These are phyloP conservation scores for Torrubiellomyces zombiae DNA, from an alignment of 2,329 filamentous ascomycete species.

Conservation along the genomic window DNA sequence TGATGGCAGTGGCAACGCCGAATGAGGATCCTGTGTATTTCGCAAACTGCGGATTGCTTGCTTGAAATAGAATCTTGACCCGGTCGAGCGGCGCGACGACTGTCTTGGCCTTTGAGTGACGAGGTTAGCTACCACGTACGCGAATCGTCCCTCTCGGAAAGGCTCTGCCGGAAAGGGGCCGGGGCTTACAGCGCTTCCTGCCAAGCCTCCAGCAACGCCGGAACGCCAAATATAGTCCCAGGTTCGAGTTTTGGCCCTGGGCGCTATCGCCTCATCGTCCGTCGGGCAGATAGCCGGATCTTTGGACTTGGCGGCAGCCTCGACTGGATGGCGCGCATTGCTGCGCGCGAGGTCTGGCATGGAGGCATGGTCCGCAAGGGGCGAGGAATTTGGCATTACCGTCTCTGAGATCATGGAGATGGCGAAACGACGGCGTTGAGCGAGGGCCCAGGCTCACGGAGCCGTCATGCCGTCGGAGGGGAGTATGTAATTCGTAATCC, in stretches of 20 bases:
- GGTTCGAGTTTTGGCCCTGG: constrained; percentile 41
- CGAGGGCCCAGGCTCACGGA: no score
- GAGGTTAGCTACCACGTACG: no score
- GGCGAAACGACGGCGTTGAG: no score
- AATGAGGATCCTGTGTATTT: constrained; percentile 86
- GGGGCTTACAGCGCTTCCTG: constrained; percentile 69
- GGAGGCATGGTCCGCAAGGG: constrained; percentile 39
- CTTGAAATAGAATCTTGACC: constrained; percentile 97
- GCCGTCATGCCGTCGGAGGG: constrained; percentile 4
- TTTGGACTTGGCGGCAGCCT: constrained; percentile 9
- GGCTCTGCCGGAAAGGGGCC: not conserved
- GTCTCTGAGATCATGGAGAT: no score
- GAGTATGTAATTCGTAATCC: no score
- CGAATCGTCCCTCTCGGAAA: not conserved
- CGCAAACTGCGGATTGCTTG: constrained; percentile 80
- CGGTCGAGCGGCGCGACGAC: constrained; percentile 89
- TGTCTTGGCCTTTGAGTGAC: constrained; percentile 60
- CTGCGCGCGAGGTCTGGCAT: constrained; percentile 33
- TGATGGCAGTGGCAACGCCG: constrained; percentile 67
- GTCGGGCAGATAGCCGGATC: constrained; percentile 29
- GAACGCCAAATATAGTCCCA: constrained; percentile 72
- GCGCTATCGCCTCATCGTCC: constrained; percentile 28
- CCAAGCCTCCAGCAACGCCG: constrained; percentile 73
- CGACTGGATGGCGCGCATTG: constrained; percentile 12
- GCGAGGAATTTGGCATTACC: constrained; percentile 39